Evolutionary conservation across 805 yeast genomes (phyloP), one percentile per base, ranked within the genome.

Genomic region (Kodamaea jinghongensis): DNA sequence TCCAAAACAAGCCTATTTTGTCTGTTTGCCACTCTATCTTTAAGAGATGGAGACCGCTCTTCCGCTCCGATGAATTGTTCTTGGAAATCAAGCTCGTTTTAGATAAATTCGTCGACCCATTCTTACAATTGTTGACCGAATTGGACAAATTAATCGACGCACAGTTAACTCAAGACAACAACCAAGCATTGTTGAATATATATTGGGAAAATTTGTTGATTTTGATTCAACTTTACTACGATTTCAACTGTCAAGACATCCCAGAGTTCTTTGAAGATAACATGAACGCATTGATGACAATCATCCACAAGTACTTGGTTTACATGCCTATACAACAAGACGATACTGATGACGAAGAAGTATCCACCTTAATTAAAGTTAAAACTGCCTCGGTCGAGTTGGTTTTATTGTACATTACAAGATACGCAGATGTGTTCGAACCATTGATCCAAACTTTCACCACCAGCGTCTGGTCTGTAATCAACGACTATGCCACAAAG

Each of bases 191-290:
- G 17, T 67, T 89, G 43, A 57, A 56, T 25, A 66, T 81, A 2
- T 69, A 83, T 32, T 76, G 88, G 50, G 91, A 85, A 23, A 86
- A 84, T 41, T 61, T 90, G 50, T 65, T 83, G 36, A 63, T 89
- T 15, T 70, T 90, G 39, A 63, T 84, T 26, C 91, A 93, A 58
- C 78, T 95, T 27, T 95, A 86, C 63, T 88, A 81, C 58, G 99
- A 93, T 60, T 78, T 93, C 54, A 93, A 93, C 61, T 91, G 97
- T 63, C 99, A 95, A 65, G 99, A 93, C 63, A 83, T 93, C 39
- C 99, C 99, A 1, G 99, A 90, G 63, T 93, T 91, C 57, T 93
- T 93, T 58, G 99, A 95, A 65, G 98, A 93, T 63, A 77, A 93
- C 58, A 65, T 93, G 61, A 67, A 73, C 29, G 67, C 65, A 12